A percentile compares a stretch with the other conserved stretches of the same genome.
These are phyloP conservation scores for Oryza rufipogon DNA, from an alignment of 176 grass and related monocot genomes.

Conservation along the genomic window DNA sequence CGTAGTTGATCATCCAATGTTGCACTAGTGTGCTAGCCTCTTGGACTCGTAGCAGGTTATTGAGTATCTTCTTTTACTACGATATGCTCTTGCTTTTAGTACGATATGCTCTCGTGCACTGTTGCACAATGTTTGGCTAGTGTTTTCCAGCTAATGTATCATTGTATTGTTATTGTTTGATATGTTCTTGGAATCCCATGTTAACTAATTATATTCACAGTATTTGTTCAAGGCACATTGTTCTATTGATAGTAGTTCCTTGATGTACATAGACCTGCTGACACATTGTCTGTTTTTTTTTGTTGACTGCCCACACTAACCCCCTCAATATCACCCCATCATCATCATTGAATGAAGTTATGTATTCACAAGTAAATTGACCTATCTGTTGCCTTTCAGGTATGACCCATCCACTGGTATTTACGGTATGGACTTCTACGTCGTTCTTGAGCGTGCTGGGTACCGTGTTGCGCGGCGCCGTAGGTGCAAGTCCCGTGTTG, in stretches of 20 bases:
- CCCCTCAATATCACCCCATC: neutral
- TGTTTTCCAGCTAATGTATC: neutral
- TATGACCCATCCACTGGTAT: conserved; percentile 70
- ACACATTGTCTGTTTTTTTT: neutral
- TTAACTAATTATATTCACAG: neutral
- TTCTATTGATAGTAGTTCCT: too few relatives aligned
- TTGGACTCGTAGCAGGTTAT: neutral
- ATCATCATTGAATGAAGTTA: neutral
- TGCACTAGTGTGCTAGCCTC: neutral
- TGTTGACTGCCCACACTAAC: neutral
- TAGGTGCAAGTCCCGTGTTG: conserved; percentile 63
- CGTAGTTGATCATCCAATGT: neutral
- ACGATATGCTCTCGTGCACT: neutral
- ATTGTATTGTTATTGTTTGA: neutral
- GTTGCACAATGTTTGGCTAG: neutral
- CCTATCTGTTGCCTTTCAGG: conserved; percentile 31
- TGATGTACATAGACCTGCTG: too few relatives aligned
- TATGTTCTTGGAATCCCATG: neutral
- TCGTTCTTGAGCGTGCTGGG: conserved; percentile 58
- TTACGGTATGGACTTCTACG: conserved; percentile 70
- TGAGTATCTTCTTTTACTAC: too few relatives aligned
- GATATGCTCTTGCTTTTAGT: too few relatives aligned
- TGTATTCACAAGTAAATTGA: neutral
- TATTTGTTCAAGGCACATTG: neutral
- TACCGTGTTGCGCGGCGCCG: conserved; percentile 62